These are phyloP conservation scores for Saturnispora bothae DNA, from an alignment of 805 yeast species.

Conservation along the genomic window DNA sequence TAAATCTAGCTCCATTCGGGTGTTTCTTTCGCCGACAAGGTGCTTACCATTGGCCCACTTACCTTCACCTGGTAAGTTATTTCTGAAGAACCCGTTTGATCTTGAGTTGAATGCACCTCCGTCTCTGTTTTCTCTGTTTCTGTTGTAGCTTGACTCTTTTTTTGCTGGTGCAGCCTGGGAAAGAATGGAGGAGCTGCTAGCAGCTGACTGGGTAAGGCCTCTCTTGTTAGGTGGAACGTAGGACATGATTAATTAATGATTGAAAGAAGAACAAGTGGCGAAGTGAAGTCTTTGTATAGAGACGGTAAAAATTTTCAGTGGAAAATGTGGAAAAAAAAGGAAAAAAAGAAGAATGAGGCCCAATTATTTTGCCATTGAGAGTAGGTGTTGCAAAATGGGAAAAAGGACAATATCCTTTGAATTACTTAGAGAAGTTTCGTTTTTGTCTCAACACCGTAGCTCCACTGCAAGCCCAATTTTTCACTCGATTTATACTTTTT, in stretches of 20 bases:
- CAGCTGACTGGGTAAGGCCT: slow-evolving; percentile 16
- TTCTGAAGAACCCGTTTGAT: slow-evolving; percentile 23
- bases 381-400: too few relatives aligned
- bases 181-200: slow-evolving; percentile 5
- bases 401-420: too few relatives aligned
- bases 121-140: background rate
- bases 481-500: too few relatives aligned
- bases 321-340: too few relatives aligned
- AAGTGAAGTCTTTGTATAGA: too few relatives aligned
- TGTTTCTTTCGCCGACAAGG: slow-evolving; percentile 66
- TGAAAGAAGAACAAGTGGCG: background rate
- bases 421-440: too few relatives aligned
- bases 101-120: slow-evolving; percentile 15
- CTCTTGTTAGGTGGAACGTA: slow-evolving; percentile 44
- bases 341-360: too few relatives aligned
- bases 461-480: too few relatives aligned
- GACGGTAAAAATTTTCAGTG: too few relatives aligned
- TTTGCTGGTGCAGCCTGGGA: slow-evolving; percentile 1
- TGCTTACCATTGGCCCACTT: slow-evolving; percentile 82
- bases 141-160: slow-evolving; percentile 21
- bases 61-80: slow-evolving; percentile 48
- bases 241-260: slow-evolving; percentile 18
- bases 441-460: too few relatives aligned
- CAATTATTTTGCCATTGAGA: too few relatives aligned
- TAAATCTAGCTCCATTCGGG: slow-evolving; percentile 62